These are phyloP conservation scores for Pleurotus citrinopileatus DNA, from an alignment of 768 basidiomycete genomes.

Conservation along the genomic window DNA sequence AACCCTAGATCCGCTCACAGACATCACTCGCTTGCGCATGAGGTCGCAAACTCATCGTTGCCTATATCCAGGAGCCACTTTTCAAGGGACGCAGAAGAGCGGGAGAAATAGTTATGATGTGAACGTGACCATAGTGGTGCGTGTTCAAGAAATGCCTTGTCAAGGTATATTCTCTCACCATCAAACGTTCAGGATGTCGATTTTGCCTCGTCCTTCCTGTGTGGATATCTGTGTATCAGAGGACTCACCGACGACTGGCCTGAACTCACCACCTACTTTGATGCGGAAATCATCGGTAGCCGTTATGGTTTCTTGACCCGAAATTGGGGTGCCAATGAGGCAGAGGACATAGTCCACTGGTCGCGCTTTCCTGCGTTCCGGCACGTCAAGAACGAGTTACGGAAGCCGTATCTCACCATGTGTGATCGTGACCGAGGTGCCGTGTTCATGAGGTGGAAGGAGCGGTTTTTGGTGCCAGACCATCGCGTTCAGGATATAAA, in stretches of 20 bases:
- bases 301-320: constrained; percentile 89
- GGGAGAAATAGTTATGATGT: constrained; percentile 95
- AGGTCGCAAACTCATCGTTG: constrained; percentile 72
- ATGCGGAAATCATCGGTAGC: constrained; percentile 92
- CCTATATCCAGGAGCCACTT: constrained; percentile 85
- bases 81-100: constrained; percentile 90
- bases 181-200: constrained; percentile 71
- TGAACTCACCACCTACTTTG: constrained; percentile 94
- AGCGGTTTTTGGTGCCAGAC: constrained; percentile 93
- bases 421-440: constrained; percentile 73
- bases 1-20: constrained; percentile 53
- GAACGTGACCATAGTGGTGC: constrained; percentile 85
- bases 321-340: constrained; percentile 88
- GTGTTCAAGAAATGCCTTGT: constrained; percentile 30
- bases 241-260: constrained; percentile 94
- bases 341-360: constrained; percentile 95
- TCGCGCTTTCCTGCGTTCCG: constrained; percentile 88
- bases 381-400: constrained; percentile 75
- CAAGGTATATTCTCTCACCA: constrained; percentile 8
- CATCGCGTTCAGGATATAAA: constrained; percentile 92
- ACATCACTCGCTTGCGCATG: constrained; percentile 76
- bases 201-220: constrained; percentile 79
- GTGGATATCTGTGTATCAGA: constrained; percentile 90
- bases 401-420: constrained; percentile 76
- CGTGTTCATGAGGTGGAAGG: constrained; percentile 97